phyloP scores from a whole-genome alignment of 345 rosid genomes.

The Ailanthus altissimus region DNA sequence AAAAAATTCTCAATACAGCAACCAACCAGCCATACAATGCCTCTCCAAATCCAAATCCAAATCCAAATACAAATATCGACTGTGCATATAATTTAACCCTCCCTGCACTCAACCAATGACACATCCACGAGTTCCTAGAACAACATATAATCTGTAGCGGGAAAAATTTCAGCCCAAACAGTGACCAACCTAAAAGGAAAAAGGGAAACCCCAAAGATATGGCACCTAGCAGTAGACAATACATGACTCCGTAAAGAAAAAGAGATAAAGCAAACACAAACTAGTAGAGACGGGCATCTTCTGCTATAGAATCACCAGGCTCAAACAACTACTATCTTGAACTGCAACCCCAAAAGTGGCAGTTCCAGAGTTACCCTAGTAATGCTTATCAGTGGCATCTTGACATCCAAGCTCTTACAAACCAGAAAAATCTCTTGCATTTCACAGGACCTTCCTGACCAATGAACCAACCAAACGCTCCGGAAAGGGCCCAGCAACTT shows the following conservation, averaged over 20 bases:
- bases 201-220: not conserved
- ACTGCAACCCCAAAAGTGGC: constrained; percentile 7
- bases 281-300: constrained; percentile 18
- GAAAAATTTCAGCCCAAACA: not conserved
- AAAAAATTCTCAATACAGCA: constrained; percentile 14
- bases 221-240: not conserved
- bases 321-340: not conserved
- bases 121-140: constrained; percentile 18
- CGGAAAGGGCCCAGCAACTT: constrained; percentile 11
- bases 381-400: constrained; percentile 12
- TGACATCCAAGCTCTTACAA: constrained; percentile 2
- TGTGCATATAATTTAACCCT: constrained; percentile 8
- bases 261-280: not conserved
- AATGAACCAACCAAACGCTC: constrained; percentile 33
- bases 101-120: constrained; percentile 9
- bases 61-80: constrained; percentile 5
- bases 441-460: constrained; percentile 16
- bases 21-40: not conserved
- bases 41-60: not conserved
- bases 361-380: constrained; percentile 1
- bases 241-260: not conserved
- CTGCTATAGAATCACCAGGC: constrained; percentile 29
- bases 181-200: not conserved
- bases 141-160: not conserved
- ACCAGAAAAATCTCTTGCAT: constrained; percentile 5